These are phyloP conservation scores for Hanseniaspora taiwanica DNA, from an alignment of 805 yeast genomes.

Conservation along the genomic window DNA sequence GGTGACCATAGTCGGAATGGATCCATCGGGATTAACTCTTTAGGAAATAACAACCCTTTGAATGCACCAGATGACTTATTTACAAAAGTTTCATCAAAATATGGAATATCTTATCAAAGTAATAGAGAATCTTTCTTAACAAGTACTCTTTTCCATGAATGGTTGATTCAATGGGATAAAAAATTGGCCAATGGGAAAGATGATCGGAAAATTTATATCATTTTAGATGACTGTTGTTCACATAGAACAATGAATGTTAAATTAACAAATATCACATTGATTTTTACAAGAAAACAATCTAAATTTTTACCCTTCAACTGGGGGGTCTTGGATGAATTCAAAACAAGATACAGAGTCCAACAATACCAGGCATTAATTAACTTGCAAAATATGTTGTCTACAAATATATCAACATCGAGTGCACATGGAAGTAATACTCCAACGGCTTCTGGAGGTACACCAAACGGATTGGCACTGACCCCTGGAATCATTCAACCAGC, in stretches of 20 bases:
- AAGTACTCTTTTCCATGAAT: conserved; percentile 47
- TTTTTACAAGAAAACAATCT: conserved; percentile 27
- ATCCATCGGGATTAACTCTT: background rate
- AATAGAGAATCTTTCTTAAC: conserved; percentile 53
- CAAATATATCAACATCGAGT: conserved; percentile 2
- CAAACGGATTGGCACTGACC: too few species aligned
- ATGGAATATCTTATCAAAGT: conserved; percentile 42
- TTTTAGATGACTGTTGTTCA: conserved; percentile 49
- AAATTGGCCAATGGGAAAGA: conserved; percentile 30
- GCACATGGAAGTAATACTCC: background rate
- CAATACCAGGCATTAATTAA: conserved; percentile 33
- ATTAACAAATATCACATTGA: conserved; percentile 28
- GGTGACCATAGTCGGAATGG: too few species aligned
- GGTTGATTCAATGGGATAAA: conserved; percentile 47
- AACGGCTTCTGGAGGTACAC: too few species aligned
- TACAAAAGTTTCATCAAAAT: conserved; percentile 34
- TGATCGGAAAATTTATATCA: conserved; percentile 38
- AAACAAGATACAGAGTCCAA: conserved; percentile 41
- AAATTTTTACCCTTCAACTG: conserved; percentile 47
- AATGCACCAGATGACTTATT: conserved; percentile 8
- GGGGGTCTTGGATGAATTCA: conserved; percentile 52
- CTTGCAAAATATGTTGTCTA: conserved; percentile 16
- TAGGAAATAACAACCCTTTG: conserved; percentile 10
- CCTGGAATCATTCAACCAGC: conserved; percentile 11
- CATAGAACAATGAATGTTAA: conserved; percentile 45